Conservation (phyloP, 352 stramenopile genomes). For the Phytophthora pini region DNA sequence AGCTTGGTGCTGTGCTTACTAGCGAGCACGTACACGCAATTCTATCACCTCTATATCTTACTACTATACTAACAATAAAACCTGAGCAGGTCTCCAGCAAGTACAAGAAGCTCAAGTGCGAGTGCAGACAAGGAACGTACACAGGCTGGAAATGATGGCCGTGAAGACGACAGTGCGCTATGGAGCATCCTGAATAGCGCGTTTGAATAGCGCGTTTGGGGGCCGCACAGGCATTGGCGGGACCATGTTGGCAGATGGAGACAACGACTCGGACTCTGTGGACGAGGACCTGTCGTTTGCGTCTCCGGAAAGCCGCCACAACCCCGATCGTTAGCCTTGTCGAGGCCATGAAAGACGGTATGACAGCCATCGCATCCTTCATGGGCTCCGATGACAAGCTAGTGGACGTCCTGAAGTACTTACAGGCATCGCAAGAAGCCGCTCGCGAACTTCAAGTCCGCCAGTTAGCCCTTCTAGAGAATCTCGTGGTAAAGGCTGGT, state of each 20-base stretch:
- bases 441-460: not conserved
- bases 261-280: not conserved
- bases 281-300: constrained; percentile 6
- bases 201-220: constrained; percentile 8
- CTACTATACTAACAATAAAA: not conserved
- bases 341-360: constrained; percentile 8
- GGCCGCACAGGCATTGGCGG: constrained; percentile 7
- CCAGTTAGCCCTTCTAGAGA: not conserved
- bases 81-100: not conserved
- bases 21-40: constrained; percentile 3
- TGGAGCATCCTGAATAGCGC: constrained; percentile 2
- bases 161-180: constrained; percentile 8
- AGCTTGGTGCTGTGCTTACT: not conserved
- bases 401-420: no score
- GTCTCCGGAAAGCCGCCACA: not conserved
- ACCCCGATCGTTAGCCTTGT: constrained; percentile 4
- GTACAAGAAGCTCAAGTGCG: constrained; percentile 15
- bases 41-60: not conserved
- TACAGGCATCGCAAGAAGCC: not conserved
- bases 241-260: not conserved
- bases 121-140: constrained; percentile 6
- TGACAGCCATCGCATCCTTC: constrained; percentile 2
- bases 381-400: constrained; percentile 6
- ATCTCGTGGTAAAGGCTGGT: not conserved
- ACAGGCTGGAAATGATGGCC: constrained; percentile 11